Percentiles rank a stretch among this genome's conserved stretches.
phyloP scores from a whole-genome alignment of 2,329 filamentous ascomycete genomes.

The Pyrenochaeta sp. region DNA sequence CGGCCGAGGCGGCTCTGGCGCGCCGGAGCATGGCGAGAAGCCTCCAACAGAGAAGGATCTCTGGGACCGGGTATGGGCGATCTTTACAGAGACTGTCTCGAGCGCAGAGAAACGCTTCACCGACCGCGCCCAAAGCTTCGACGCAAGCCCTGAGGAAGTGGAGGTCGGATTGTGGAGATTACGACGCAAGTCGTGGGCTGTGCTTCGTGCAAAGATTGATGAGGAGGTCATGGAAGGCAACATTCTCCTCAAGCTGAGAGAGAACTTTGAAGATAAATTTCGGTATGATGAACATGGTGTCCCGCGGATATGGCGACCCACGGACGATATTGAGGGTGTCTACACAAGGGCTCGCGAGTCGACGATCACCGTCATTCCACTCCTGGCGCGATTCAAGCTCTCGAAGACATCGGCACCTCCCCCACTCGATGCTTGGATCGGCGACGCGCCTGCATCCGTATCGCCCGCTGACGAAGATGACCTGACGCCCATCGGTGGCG shows the following conservation, averaged over 20 bases:
- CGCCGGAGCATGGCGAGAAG: constrained; percentile 79
- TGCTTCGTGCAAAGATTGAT: constrained; percentile 87
- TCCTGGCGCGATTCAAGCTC: constrained; percentile 85
- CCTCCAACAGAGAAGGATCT: constrained; percentile 79
- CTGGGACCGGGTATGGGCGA: constrained; percentile 94
- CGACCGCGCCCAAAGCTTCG: constrained; percentile 89
- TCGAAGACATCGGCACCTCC: constrained; percentile 77
- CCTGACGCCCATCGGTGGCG: constrained; percentile 84
- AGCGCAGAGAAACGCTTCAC: constrained; percentile 88
- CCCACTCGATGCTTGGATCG: constrained; percentile 85
- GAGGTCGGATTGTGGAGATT: constrained; percentile 92
- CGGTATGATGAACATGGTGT: constrained; percentile 95
- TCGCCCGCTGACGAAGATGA: constrained; percentile 91
- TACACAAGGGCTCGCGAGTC: constrained; percentile 94
- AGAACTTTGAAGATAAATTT: constrained; percentile 99
- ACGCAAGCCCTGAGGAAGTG: constrained; percentile 90
- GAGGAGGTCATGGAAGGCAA: constrained; percentile 99
- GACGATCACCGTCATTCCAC: constrained; percentile 87
- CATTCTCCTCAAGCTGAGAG: constrained; percentile 89
- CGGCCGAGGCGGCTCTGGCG: constrained; percentile 81
- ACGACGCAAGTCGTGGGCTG: constrained; percentile 92
- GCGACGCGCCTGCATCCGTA: constrained; percentile 75
- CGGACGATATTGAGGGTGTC: constrained; percentile 94
- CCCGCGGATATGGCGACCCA: constrained; percentile 94
- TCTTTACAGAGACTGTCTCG: constrained; percentile 82